Evolutionary conservation across 2,329 filamentous ascomycete genomes (phyloP).

Genomic region (Epichloe sibirici): DNA sequence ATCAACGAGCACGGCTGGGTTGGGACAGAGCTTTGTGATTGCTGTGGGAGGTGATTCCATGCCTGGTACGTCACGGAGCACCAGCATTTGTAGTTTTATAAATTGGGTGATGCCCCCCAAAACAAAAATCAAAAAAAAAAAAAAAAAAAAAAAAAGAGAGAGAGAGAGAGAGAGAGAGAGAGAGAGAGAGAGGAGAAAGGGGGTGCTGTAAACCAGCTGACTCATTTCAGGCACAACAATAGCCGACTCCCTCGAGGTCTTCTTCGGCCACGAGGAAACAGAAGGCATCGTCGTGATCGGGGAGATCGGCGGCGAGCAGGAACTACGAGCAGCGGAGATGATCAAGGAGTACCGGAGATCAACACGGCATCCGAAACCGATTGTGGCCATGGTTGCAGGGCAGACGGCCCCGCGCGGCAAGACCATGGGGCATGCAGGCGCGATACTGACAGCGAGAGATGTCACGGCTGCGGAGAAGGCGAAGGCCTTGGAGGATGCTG

Average conservation of each 20-base stretch:
- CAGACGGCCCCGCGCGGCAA: slow-evolving; percentile 45
- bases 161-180: too few relatives aligned
- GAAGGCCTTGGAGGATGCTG: slow-evolving; percentile 21
- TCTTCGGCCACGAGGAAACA: slow-evolving; percentile 56
- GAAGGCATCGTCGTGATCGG: slow-evolving; percentile 61
- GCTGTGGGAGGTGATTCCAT: slow-evolving; percentile 68
- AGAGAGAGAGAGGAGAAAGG: too few relatives aligned
- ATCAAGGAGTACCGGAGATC: slow-evolving; percentile 52
- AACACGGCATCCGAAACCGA: slow-evolving; percentile 48
- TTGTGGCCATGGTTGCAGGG: slow-evolving; percentile 53
- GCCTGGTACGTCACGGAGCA: slow-evolving; percentile 33
- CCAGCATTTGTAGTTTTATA: neutral
- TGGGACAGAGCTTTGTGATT: slow-evolving; percentile 67
- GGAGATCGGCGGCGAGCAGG: slow-evolving; percentile 58
- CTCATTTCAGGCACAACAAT: slow-evolving; percentile 43
- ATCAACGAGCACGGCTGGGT: slow-evolving; percentile 57
- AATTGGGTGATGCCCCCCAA: too few relatives aligned
- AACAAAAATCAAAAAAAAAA: too few relatives aligned
- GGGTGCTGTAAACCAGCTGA: neutral
- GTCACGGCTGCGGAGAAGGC: slow-evolving; percentile 20
- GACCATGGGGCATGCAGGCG: slow-evolving; percentile 64
- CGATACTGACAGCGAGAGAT: slow-evolving; percentile 31
- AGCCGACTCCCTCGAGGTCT: slow-evolving; percentile 55
- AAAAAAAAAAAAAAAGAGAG: too few relatives aligned
- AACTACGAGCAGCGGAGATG: slow-evolving; percentile 59